phyloP scores from a whole-genome alignment of 148 eudicot species.

The Rhododendron ovatum region DNA sequence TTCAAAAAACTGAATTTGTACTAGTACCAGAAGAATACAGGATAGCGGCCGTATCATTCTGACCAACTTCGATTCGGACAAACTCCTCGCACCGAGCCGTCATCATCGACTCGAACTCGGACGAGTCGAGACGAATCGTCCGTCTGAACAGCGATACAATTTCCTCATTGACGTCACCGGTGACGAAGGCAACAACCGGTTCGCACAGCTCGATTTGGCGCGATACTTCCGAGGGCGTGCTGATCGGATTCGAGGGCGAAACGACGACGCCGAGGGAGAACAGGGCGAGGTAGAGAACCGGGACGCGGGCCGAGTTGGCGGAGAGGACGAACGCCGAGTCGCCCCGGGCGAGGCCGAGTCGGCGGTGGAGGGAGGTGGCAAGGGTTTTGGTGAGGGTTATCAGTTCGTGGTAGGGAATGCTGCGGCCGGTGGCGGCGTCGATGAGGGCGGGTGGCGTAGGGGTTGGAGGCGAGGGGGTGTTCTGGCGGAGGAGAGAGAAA shows the following conservation, averaged over 20 bases:
- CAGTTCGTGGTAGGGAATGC: conserved; percentile 11
- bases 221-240: conserved; percentile 14
- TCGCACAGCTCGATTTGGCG: conserved; percentile 13
- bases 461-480: not conserved
- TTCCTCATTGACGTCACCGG: not conserved
- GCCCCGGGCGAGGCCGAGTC: conserved; percentile 10
- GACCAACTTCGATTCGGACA: not conserved
- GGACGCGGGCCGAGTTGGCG: conserved; percentile 13
- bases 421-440: conserved; percentile 24
- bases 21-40: conserved; percentile 17
- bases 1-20: not conserved
- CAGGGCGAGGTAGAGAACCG: conserved; percentile 25
- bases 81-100: not conserved
- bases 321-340: conserved; percentile 19
- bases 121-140: conserved; percentile 11
- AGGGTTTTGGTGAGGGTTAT: not conserved
- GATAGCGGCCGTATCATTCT: conserved; percentile 20
- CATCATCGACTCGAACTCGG: conserved; percentile 15
- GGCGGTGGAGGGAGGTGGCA: conserved; percentile 11
- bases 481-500: conserved; percentile 18
- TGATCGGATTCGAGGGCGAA: conserved; percentile 23
- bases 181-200: conserved; percentile 15
- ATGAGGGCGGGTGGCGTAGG: conserved; percentile 3
- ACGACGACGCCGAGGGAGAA: conserved; percentile 26
- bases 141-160: not conserved